A percentile compares a stretch with the other conserved stretches of the same genome.
Evolutionary conservation across 768 basidiomycete species (phyloP).

Genomic region (Mycena maculata): DNA sequence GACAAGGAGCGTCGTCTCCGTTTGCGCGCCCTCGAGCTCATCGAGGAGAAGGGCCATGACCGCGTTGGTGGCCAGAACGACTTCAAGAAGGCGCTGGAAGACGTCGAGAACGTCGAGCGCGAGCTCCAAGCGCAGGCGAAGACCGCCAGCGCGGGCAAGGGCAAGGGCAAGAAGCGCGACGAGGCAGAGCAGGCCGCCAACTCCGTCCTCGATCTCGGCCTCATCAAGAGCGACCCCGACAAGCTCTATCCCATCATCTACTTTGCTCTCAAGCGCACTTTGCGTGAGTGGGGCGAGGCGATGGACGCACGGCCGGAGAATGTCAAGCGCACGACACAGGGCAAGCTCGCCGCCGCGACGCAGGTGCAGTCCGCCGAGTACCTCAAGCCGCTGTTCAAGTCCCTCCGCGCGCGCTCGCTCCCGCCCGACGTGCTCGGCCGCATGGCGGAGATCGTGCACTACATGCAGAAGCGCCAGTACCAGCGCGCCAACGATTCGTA

Average conservation of each 20-base stretch:
- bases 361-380: constrained; percentile 97
- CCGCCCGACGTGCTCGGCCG: constrained; percentile 86
- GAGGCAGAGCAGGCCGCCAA: constrained; percentile 63
- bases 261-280: constrained; percentile 89
- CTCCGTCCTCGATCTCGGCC: constrained; percentile 78
- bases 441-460: constrained; percentile 93
- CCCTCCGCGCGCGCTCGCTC: constrained; percentile 86
- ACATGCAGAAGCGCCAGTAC: constrained; percentile 97
- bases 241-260: constrained; percentile 98
- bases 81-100: constrained; percentile 90
- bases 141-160: constrained; percentile 52
- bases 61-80: constrained; percentile 92
- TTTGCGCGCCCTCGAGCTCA: constrained; percentile 91
- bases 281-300: constrained; percentile 97
- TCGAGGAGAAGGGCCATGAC: constrained; percentile 89
- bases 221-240: constrained; percentile 92
- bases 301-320: constrained; percentile 94
- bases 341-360: constrained; percentile 93
- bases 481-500: constrained; percentile 98
- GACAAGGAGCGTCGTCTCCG: constrained; percentile 94
- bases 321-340: constrained; percentile 89
- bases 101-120: constrained; percentile 83
- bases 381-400: constrained; percentile 95
- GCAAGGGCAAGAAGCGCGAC: constrained; percentile 74
- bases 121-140: constrained; percentile 42